phyloP scores from a whole-genome alignment of 495 filamentous ascomycete species.

The Aspergillus incahuasiensis region DNA sequence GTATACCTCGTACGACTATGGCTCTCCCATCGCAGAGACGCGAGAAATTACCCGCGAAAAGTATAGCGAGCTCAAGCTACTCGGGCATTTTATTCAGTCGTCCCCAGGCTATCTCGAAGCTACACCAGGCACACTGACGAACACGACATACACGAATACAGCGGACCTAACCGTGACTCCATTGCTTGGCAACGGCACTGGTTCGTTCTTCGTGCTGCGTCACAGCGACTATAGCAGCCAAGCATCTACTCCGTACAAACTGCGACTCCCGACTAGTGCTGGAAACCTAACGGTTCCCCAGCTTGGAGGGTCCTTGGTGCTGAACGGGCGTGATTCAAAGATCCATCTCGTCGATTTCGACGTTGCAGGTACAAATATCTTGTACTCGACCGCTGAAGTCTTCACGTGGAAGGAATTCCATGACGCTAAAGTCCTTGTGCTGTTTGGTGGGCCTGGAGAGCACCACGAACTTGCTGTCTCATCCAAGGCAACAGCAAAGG shows the following conservation, averaged over 20 bases:
- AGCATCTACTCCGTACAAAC: slow-evolving; percentile 54
- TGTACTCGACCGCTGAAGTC: slow-evolving; percentile 74
- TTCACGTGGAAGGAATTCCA: slow-evolving; percentile 65
- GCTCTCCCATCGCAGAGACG: slow-evolving; percentile 62
- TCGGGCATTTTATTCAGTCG: slow-evolving; percentile 66
- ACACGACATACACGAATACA: slow-evolving; percentile 47
- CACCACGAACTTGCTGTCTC: slow-evolving; percentile 62
- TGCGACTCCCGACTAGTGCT: slow-evolving; percentile 56
- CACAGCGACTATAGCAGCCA: slow-evolving; percentile 57
- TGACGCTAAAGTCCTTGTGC: slow-evolving; percentile 55
- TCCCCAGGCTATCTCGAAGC: slow-evolving; percentile 62
- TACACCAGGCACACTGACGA: slow-evolving; percentile 41
- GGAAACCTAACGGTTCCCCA: slow-evolving; percentile 62
- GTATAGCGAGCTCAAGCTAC: slow-evolving; percentile 71
- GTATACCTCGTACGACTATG: slow-evolving; percentile 75
- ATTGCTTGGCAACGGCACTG: slow-evolving; percentile 48
- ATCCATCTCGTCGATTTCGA: slow-evolving; percentile 71
- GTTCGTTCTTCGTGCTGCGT: slow-evolving; percentile 61
- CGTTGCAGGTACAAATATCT: slow-evolving; percentile 55
- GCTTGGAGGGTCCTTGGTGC: slow-evolving; percentile 53
- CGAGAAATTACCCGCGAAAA: slow-evolving; percentile 65
- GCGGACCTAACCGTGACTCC: slow-evolving; percentile 54
- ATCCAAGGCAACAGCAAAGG: slow-evolving; percentile 32
- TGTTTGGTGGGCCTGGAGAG: slow-evolving; percentile 69
- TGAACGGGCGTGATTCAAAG: slow-evolving; percentile 72